A percentile compares a stretch with the other conserved stretches of the same genome.
Conservation (phyloP, 441 rosid species). For the Jatropha podagrica region DNA sequence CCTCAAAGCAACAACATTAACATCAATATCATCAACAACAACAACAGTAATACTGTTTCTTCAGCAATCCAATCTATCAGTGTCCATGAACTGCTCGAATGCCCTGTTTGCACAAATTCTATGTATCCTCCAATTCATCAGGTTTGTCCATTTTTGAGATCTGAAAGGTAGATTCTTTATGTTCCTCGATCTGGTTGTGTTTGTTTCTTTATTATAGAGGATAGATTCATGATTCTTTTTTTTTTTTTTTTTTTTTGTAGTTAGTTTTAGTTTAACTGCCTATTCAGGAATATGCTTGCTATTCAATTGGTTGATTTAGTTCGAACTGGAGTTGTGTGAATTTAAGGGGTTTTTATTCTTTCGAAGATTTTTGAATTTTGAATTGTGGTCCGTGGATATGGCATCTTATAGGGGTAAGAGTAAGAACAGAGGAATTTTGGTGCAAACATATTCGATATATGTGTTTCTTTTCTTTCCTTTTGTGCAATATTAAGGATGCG, state of each 20-base stretch:
- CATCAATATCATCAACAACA: slow-evolving; percentile 36
- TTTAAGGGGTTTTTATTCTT: neutral
- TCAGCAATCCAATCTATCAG: slow-evolving; percentile 65
- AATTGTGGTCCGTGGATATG: neutral
- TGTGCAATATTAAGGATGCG: slow-evolving; percentile 3
- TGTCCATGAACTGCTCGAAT: slow-evolving; percentile 97
- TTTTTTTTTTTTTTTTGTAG: neutral
- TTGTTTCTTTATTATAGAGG: neutral
- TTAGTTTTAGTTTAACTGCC: neutral
- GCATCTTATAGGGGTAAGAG: neutral
- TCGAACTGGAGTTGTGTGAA: slow-evolving; percentile 8
- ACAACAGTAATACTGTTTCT: slow-evolving; percentile 30
- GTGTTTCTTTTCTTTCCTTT: neutral
- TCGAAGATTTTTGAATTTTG: neutral
- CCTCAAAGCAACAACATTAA: slow-evolving; percentile 38
- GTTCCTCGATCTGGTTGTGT: neutral
- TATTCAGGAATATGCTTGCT: neutral
- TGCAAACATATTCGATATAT: neutral
- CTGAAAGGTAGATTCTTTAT: slow-evolving; percentile 14
- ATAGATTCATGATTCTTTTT: neutral
- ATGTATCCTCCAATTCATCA: slow-evolving; percentile 99
- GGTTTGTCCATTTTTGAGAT: slow-evolving; percentile 40
- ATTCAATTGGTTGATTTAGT: slow-evolving; percentile 7
- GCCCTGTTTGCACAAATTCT: slow-evolving; percentile 96
- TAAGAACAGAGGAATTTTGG: neutral